A percentile compares a stretch with the other conserved stretches of the same genome.
Conservation (phyloP, 495 filamentous ascomycete species). For the Astrothelium macrocarpum region DNA sequence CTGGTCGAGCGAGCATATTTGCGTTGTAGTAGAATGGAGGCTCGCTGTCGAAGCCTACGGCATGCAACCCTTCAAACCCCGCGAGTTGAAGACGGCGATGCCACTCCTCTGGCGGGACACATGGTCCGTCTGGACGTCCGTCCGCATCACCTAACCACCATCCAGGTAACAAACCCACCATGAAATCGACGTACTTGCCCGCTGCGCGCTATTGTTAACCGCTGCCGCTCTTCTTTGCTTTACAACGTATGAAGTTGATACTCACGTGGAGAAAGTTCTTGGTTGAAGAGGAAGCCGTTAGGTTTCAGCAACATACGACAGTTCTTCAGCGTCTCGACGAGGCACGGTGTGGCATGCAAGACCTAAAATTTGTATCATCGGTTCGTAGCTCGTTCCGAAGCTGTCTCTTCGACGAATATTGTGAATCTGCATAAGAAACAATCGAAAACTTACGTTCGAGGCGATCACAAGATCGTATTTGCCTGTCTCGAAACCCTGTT, state of each 20-base stretch:
- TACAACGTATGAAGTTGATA: too few species aligned
- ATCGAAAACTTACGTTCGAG: too few species aligned
- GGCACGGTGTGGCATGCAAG: conserved; percentile 13
- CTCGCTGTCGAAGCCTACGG: too few species aligned
- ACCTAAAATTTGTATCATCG: too few species aligned
- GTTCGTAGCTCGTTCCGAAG: too few species aligned
- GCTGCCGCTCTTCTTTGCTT: too few species aligned
- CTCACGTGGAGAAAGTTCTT: background rate
- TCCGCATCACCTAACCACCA: background rate
- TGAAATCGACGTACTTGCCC: background rate
- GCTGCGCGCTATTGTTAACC: too few species aligned
- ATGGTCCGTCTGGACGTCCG: background rate
- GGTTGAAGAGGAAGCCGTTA: conserved; percentile 7
- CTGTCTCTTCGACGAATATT: too few species aligned
- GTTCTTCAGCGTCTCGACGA: conserved; percentile 11
- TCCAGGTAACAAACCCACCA: background rate
- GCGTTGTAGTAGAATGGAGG: too few species aligned
- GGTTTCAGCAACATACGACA: conserved; percentile 16
- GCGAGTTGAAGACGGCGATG: background rate
- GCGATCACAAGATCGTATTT: conserved; percentile 20
- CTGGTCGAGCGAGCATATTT: too few species aligned
- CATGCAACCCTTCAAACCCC: background rate
- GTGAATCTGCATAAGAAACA: too few species aligned
- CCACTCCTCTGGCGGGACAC: background rate
- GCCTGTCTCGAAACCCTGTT: conserved; percentile 16